A percentile compares a stretch with the other conserved stretches of the same genome.
phyloP scores from a whole-genome alignment of 495 filamentous ascomycete genomes.

The Penicillium macrosclerotiorum region DNA sequence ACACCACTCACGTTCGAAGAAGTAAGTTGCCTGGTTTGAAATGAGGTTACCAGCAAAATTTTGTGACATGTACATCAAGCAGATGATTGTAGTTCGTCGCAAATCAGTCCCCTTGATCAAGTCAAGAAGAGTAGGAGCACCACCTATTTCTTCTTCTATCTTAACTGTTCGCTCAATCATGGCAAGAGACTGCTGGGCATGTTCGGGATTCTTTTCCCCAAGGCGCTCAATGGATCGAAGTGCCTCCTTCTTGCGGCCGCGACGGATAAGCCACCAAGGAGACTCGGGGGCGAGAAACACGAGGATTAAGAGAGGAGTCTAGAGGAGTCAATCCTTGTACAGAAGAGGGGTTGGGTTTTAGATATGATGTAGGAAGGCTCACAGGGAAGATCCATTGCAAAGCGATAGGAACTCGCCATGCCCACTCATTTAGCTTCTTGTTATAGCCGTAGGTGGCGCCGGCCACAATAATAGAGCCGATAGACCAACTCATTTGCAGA shows the following conservation, averaged over 20 bases:
- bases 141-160: slow-evolving; percentile 60
- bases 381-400: slow-evolving; percentile 79
- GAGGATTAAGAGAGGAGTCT: slow-evolving; percentile 61
- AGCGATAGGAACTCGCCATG: slow-evolving; percentile 59
- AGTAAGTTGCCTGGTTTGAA: slow-evolving; percentile 28
- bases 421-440: slow-evolving; percentile 48
- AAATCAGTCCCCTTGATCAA: slow-evolving; percentile 67
- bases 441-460: slow-evolving; percentile 62
- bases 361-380: neutral
- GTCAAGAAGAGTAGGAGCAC: slow-evolving; percentile 56
- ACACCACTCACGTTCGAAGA: slow-evolving; percentile 26
- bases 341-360: neutral
- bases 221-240: slow-evolving; percentile 62
- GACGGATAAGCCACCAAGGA: slow-evolving; percentile 55
- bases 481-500: slow-evolving; percentile 71
- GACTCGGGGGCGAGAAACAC: slow-evolving; percentile 65
- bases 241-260: slow-evolving; percentile 63
- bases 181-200: slow-evolving; percentile 62
- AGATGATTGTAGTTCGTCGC: slow-evolving; percentile 65
- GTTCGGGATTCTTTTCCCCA: slow-evolving; percentile 51
- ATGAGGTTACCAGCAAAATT: slow-evolving; percentile 34
- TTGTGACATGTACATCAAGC: slow-evolving; percentile 50
- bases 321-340: neutral
- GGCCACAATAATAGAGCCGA: slow-evolving; percentile 66
- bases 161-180: slow-evolving; percentile 75